Base-by-base conservation (phyloP, 352 stramenopile species). In the Pilasporangium apinafurcum region DNA sequence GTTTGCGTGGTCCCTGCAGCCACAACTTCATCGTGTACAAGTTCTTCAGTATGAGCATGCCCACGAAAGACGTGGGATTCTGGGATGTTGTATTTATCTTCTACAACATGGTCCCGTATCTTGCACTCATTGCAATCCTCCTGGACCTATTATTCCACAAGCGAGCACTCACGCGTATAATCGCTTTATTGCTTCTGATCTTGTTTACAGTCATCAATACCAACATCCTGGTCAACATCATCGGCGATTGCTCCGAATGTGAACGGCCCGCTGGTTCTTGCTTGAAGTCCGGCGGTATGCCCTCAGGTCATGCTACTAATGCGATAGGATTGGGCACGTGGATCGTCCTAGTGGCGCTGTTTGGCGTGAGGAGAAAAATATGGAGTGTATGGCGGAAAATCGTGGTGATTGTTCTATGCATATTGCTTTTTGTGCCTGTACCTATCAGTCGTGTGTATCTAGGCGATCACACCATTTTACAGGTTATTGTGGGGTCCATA, bases 371-470 rank as follows among this genome's bases (percentile, higher is more conserved):
- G 2, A 55, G 52, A 8, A 20, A 37, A n/a, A n/a, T n/a, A 29
- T 68, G 55, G 55, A 43, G 46, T 7, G 16, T 28, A 7, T 16
- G 22, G 14, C 51, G 36, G 16, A 60, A 73, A 28, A 27, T 36
- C 6, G 16, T 29, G 18, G n/a, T 39, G 12, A 55, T 47, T 18
- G 21, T 46, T 13, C 43, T 38, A 0, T 37, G 39, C 18, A 12
- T 67, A 12, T 37, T 68, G 24, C 34, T 83, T 26, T 71, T 83
- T 20, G 54, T 64, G n/a, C 64, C 67, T 1, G 67, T 83, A 3
- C 70, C 70, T 1, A 80, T 74, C 62, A 78, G 67, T 37, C 70
- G 70, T 47, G 41, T 80, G 42, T 78, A 83, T 46, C 30, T 83
- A 28, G 70, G 70, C 21, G 70, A 83, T 50, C 70, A 83, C 62